Base-by-base conservation (phyloP, 169 alveolate genomes). In the Plasmodium cynomolgi region DNA sequence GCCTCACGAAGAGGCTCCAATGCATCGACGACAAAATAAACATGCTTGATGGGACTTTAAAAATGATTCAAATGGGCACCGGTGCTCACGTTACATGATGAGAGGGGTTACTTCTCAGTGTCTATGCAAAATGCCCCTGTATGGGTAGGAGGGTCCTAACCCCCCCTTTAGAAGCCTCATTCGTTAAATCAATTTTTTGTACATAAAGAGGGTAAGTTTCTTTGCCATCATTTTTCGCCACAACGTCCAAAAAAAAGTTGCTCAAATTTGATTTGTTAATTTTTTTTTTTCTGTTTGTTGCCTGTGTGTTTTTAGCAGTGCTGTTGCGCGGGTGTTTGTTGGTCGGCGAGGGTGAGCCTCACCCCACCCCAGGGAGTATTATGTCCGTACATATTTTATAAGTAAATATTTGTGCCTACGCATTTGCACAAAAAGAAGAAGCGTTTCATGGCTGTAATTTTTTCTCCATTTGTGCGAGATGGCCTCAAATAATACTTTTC, bases 21-120 rank as follows among this genome's bases (percentile, higher is more conserved):
- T 88, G 81, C 50, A 74, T 88, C n/a, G 88, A 88, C 11, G 94
- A 88, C 17, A 88, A 88, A 88, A 88, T 88, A 79, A 88, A 39
- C 39, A 58, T 47, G 26, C 84, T 88, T 17, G 44, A 47, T n/a
- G 68, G 72, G 81, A 88, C 68, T 79, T 88, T 88, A 88, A 79
- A 79, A 88, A 79, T 7, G 11, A 79, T 88, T 5, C 77, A 75
- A 85, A 7, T 50, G 50, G 3, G 62, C 23, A 75, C 31, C 31
- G 41, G 31, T 8, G 83, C 26, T 17, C 23, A 75, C 15, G n/a
- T 75, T 75, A 75, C 47, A 1, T 34, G 47, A 33, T 75, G 62
- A 33, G 44, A 3, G 17, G n/a, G 31, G 31, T 68, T 9, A 50
- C 62, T 50, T 50, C 13, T 23, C 23, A 50, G 20, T 15, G 62